Base-by-base conservation (phyloP, 2,329 filamentous ascomycete species). In the Xylaria sp. region DNA sequence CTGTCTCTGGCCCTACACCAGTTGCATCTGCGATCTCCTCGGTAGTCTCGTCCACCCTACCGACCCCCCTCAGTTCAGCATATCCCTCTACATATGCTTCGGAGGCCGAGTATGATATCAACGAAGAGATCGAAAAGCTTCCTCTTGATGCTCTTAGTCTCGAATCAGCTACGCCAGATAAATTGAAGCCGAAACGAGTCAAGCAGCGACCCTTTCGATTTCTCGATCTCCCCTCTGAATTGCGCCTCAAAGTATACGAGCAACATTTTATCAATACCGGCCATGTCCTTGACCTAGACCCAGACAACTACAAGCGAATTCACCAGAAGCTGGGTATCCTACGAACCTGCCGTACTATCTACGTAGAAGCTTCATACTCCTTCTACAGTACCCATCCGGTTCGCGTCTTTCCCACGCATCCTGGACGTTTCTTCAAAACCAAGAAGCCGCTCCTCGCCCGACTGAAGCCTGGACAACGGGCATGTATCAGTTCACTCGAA, bases 361-460 rank as follows among this genome's bases (percentile, higher is more conserved):
- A 91, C 74, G 76, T 79, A 17, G 91, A 93, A 78, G 88, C 90
- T 0, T 86, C 87, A 0, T 85, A 89, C 72, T 83, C 85, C 69
- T 91, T 93, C 77, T 93, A 92, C 79, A 87, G 86, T 75, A 84
- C 83, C 9, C 85, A 87, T 62, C 83, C 86, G 0, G 86, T 92
- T 62, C 89, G 90, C 63, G 78, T 94, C 42, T 93, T 93, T 74
- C 90, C 90, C 13, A 89, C 86, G 3, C 83, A 86, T 26, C 86
- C 86, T 5, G 89, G 89, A 53, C 84, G 86, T 46, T 89, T 90
- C 80, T 92, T 92, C 82, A 91, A 93, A 80, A 89, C 89, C 36
- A 92, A 92, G 80, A 88, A 88, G 72, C 92, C 92, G 1, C 82
- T 94, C 0, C 83, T 94, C 33, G 86, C 89, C 6, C 88, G 91